phyloP scores from a whole-genome alignment of 1,139 yeast genomes.

The Pichia sp. region DNA sequence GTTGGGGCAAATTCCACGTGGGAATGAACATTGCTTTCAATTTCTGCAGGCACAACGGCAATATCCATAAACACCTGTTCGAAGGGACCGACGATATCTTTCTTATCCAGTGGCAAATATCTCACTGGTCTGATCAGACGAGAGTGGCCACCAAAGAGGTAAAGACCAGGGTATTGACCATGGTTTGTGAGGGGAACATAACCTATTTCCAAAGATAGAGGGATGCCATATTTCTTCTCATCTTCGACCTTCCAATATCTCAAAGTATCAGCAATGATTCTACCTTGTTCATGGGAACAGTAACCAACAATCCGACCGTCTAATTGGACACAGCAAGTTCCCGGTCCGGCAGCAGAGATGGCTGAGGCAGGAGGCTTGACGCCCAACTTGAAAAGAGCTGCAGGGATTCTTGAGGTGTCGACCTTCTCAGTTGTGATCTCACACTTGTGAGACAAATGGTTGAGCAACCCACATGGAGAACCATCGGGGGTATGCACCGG shows the following conservation, averaged over 20 bases:
- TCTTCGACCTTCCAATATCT: constrained; percentile 86
- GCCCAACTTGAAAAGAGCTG: constrained; percentile 68
- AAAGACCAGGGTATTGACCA: constrained; percentile 97
- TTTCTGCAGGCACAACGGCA: constrained; percentile 93
- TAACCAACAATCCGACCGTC: constrained; percentile 94
- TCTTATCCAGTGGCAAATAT: constrained; percentile 77
- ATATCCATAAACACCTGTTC: constrained; percentile 96
- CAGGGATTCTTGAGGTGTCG: constrained; percentile 71
- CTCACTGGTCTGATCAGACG: constrained; percentile 96
- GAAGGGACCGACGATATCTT: constrained; percentile 91
- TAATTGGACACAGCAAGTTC: constrained; percentile 81
- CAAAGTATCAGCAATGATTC: constrained; percentile 79
- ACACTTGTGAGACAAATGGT: constrained; percentile 96
- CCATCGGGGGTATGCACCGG: constrained; percentile 99
- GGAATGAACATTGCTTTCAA: constrained; percentile 71
- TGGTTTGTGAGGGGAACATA: constrained; percentile 90
- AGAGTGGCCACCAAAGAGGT: constrained; percentile 83
- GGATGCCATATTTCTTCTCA: constrained; percentile 62
- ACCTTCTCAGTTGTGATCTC: constrained; percentile 71
- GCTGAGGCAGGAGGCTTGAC: constrained; percentile 72
- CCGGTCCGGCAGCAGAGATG: constrained; percentile 73
- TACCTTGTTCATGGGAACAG: constrained; percentile 88
- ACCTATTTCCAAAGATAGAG: constrained; percentile 85
- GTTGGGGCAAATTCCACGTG: constrained; percentile 97
- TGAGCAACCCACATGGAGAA: constrained; percentile 96